phyloP scores from a whole-genome alignment of 192 early-diverging fungal genomes.

The Umbelopsis sp. region DNA sequence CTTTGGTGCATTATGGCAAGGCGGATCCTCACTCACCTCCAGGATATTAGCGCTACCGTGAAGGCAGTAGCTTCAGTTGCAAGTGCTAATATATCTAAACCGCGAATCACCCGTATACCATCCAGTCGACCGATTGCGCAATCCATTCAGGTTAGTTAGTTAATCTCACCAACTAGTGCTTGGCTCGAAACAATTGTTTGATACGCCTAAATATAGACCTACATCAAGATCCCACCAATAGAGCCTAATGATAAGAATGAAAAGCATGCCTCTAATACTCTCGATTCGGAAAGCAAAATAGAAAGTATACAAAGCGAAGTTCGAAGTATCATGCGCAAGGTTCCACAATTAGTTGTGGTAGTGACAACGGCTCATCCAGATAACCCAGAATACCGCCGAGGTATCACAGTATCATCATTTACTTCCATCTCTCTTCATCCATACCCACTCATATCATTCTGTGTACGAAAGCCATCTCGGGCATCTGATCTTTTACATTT shows the following conservation, averaged over 20 bases:
- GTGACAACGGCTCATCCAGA: constrained; percentile 46
- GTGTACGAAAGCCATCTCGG: constrained; percentile 61
- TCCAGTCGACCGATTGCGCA: neutral
- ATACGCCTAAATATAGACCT: neutral
- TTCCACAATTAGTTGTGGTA: constrained; percentile 61
- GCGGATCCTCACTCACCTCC: neutral
- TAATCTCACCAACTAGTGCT: neutral
- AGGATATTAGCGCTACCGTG: constrained; percentile 4
- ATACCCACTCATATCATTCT: constrained; percentile 60
- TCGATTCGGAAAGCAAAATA: neutral
- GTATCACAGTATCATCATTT: constrained; percentile 69
- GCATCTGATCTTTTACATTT: constrained; percentile 55
- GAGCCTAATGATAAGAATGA: neutral
- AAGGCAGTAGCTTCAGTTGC: constrained; percentile 11
- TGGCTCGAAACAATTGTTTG: neutral
- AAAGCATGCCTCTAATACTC: neutral
- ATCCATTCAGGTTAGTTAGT: constrained; percentile 4
- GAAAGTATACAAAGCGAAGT: constrained; percentile 31
- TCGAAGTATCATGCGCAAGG: constrained; percentile 58
- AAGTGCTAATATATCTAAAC: neutral
- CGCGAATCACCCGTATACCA: too few relatives aligned
- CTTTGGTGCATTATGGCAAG: neutral
- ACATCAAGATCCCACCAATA: neutral
- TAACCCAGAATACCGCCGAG: constrained; percentile 44
- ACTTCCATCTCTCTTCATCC: constrained; percentile 65